A percentile compares a stretch with the other conserved stretches of the same genome.
phyloP scores from a whole-genome alignment of 495 filamentous ascomycete species.

The Xylaria nigripes region DNA sequence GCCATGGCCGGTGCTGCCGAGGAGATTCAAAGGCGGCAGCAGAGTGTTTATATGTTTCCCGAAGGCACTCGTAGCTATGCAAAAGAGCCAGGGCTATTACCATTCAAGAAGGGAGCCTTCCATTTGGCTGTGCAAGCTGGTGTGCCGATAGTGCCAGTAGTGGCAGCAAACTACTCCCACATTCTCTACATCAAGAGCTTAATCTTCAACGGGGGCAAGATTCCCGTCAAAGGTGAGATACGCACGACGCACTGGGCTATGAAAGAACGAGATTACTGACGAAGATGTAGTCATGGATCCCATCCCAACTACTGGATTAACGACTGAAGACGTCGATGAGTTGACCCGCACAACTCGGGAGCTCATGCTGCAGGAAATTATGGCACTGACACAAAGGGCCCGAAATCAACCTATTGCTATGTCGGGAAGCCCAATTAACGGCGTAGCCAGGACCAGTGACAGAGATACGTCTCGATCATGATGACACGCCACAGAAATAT shows the following conservation, averaged over 20 bases:
- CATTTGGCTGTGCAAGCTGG: conserved; percentile 90
- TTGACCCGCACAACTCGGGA: conserved; percentile 63
- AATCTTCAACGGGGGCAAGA: conserved; percentile 64
- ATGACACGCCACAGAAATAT: not conserved
- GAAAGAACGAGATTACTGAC: conserved; percentile 2
- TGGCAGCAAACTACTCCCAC: conserved; percentile 80
- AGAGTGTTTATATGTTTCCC: conserved; percentile 89
- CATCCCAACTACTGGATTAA: conserved; percentile 72
- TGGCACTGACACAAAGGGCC: conserved; percentile 49
- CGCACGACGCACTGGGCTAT: not conserved
- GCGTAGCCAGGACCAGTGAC: conserved; percentile 30
- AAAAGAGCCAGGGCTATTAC: conserved; percentile 66
- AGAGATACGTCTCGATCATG: conserved; percentile 24
- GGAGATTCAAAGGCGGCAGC: conserved; percentile 64
- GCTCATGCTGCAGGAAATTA: conserved; percentile 69
- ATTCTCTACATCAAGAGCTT: conserved; percentile 61
- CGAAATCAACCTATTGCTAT: conserved; percentile 26
- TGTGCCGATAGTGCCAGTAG: conserved; percentile 84
- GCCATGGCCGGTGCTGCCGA: conserved; percentile 77
- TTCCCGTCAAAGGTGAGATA: conserved; percentile 70
- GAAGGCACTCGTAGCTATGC: conserved; percentile 92
- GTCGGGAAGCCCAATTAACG: conserved; percentile 17
- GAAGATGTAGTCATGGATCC: conserved; percentile 61
- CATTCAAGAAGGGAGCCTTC: conserved; percentile 98
- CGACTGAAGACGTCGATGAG: conserved; percentile 70